Evolutionary conservation across 352 stramenopile genomes (phyloP), one percentile per base, ranked within the genome.

Genomic region (Pythium aphanidermatum): DNA sequence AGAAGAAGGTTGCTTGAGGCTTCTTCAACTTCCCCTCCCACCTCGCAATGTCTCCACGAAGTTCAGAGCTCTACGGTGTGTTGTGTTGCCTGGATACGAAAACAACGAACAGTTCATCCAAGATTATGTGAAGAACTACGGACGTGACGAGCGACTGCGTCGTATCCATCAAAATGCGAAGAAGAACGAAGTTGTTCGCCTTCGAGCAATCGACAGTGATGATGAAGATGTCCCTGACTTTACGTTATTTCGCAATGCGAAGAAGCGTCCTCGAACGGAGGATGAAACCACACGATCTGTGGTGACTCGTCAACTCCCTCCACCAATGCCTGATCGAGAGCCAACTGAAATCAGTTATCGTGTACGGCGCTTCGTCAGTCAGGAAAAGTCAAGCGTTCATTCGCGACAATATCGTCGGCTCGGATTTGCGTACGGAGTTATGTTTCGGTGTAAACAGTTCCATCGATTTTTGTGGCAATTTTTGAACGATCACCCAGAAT

Each of bases 361-460:
- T 20, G 82, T 89, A 17, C 68, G 70, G 11, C 69, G 74, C 24
- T 86, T 89, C 56, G 58, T 79, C 28, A 83, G 67, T 33, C 70
- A 85, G 33, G 52, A 70, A 20, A 75, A 79, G 45, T 74, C 63
- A 2, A 63, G 65, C 16, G 44, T 71, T 5, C 77, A 89, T 44
- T 73, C 57, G 3, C 63, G 79, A 9, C 79, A 91, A 61, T 91
- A 83, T 45, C 64, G 70, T 28, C 83, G 79, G 23, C 70, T 91
- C 12, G 79, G 79, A 0, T 88, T 91, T 48, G 79, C 75, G 7
- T 88, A 88, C 27, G 79, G 79, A 7, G 75, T 88, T 21, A 91
- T 91, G 75, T 91, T 76, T 58, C 76, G 79, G 35, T 88, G 79
- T 50, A 88, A 86, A 68, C 53, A 68, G 39, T 67, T 91, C n/a